Conservation (phyloP, 345 rosid species). For the Combretum micranthum region DNA sequence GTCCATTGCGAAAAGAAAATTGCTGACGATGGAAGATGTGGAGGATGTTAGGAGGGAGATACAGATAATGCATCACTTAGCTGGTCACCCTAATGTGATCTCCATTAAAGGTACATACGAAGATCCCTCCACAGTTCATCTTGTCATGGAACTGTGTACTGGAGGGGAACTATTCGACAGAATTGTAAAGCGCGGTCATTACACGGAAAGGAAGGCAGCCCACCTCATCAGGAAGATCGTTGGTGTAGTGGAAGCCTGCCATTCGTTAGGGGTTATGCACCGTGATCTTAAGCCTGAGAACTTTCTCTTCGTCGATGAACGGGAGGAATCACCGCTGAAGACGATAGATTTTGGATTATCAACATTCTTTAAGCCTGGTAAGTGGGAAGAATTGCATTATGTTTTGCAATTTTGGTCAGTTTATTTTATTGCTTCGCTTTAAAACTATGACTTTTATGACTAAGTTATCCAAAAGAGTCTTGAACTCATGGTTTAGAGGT, state of each 20-base stretch:
- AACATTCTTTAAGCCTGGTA: conserved; percentile 28
- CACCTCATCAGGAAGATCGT: conserved; percentile 26
- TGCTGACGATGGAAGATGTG: conserved; percentile 21
- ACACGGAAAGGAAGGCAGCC: conserved; percentile 25
- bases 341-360: conserved; percentile 35
- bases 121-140: conserved; percentile 25
- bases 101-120: conserved; percentile 24
- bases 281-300: conserved; percentile 34
- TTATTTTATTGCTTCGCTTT: too few species aligned
- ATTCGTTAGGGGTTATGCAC: conserved; percentile 36
- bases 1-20: conserved; percentile 28
- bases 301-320: conserved; percentile 18
- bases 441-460: too few species aligned
- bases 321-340: conserved; percentile 20
- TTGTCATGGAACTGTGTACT: conserved; percentile 29
- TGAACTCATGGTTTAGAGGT: too few species aligned
- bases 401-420: too few species aligned
- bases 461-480: too few species aligned
- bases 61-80: conserved; percentile 37
- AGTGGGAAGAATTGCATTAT: too few species aligned
- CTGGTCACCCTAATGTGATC: conserved; percentile 26
- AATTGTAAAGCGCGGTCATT: conserved; percentile 26
- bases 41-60: conserved; percentile 35
- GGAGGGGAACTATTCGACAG: conserved; percentile 35
- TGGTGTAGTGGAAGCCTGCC: conserved; percentile 32